Conservation (phyloP, 306 rosid species). For the Ziziphus jujuba region DNA sequence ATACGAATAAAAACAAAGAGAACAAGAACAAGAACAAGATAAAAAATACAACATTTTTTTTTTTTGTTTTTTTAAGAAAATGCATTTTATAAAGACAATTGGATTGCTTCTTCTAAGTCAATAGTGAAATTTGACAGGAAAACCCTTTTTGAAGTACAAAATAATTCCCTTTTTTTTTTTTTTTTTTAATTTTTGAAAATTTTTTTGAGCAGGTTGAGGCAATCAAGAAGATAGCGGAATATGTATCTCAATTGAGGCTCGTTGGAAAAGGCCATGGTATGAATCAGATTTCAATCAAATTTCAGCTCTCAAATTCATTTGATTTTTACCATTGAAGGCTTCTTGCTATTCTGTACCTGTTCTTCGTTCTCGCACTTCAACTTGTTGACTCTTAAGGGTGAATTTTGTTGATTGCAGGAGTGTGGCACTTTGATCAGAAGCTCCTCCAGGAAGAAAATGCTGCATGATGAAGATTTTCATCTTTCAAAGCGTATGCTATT, state of each 20-base stretch:
- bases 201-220: constrained; percentile 61
- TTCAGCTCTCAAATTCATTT: not conserved
- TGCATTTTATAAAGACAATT: too few relatives aligned
- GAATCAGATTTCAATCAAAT: constrained; percentile 14
- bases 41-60: too few relatives aligned
- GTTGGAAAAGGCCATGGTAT: constrained; percentile 90
- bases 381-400: not conserved
- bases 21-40: too few relatives aligned
- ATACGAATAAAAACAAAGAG: too few relatives aligned
- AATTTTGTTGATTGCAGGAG: constrained; percentile 51
- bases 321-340: not conserved
- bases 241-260: constrained; percentile 77
- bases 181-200: too few relatives aligned
- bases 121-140: too few relatives aligned
- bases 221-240: constrained; percentile 74
- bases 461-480: constrained; percentile 14
- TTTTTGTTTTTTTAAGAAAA: too few relatives aligned
- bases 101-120: too few relatives aligned
- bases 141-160: not conserved
- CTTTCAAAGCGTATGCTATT: not conserved
- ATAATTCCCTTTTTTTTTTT: not conserved
- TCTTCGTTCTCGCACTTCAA: not conserved
- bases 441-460: constrained; percentile 56
- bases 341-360: not conserved
- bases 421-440: constrained; percentile 89